Conservation (phyloP, 2,329 filamentous ascomycete species). For the Fusarium transvaalense region DNA sequence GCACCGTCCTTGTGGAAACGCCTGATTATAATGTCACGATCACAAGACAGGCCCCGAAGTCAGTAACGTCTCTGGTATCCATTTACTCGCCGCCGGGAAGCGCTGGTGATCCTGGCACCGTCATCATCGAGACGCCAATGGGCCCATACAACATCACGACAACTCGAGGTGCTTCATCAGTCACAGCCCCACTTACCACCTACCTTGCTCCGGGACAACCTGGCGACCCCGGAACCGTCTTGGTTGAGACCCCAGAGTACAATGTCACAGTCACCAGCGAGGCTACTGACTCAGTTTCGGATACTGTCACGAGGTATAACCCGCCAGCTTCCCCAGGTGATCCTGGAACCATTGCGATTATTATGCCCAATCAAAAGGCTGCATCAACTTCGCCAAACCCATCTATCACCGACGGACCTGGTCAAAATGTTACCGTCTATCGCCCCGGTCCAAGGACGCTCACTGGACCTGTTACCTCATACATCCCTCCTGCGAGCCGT, state of each 20-base stretch:
- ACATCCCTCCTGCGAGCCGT: constrained; percentile 12
- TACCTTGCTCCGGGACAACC: not conserved
- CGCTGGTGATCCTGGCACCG: not conserved
- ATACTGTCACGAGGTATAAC: constrained; percentile 17
- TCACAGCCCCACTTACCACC: constrained; percentile 1
- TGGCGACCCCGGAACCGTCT: constrained; percentile 3
- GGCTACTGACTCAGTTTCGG: constrained; percentile 3
- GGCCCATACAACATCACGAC: constrained; percentile 5
- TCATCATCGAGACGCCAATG: constrained; percentile 1
- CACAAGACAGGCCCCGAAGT: not conserved
- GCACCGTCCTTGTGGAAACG: constrained; percentile 7
- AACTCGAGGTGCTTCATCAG: not conserved
- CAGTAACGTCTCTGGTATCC: not conserved
- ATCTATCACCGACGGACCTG: constrained; percentile 1
- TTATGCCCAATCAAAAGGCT: constrained; percentile 21
- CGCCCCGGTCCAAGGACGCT: constrained; percentile 25
- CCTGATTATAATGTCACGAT: constrained; percentile 13
- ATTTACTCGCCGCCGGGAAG: not conserved
- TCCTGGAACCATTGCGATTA: constrained; percentile 28
- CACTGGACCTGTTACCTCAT: constrained; percentile 31
- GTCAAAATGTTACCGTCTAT: constrained; percentile 27
- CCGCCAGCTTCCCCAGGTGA: constrained; percentile 24
- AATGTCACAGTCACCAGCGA: constrained; percentile 9
- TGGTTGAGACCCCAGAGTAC: constrained; percentile 8
- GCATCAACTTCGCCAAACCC: not conserved